These are phyloP conservation scores for Zizania latifolia DNA, from an alignment of 176 grass and related monocot genomes.

Conservation along the genomic window DNA sequence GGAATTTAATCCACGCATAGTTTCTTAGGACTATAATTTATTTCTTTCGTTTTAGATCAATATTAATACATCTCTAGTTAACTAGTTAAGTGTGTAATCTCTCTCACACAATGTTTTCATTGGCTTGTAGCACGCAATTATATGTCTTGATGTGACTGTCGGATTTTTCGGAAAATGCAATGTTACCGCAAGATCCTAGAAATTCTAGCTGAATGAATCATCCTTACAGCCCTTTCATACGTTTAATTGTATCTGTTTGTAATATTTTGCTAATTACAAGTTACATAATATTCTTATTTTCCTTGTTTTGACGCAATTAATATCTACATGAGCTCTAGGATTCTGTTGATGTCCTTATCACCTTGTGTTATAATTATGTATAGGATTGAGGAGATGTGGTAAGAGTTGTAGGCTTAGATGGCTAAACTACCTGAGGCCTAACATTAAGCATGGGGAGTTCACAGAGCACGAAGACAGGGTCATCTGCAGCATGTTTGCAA, in stretches of 20 bases:
- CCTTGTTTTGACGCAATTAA: not conserved
- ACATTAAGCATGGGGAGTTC: slow-evolving; percentile 93
- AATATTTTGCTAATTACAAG: not conserved
- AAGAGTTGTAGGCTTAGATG: slow-evolving; percentile 98
- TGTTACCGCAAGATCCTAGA: slow-evolving; percentile 3
- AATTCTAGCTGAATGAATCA: not conserved
- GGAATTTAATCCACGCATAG: no score
- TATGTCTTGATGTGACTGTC: not conserved
- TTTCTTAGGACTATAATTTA: not conserved
- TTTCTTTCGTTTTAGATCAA: not conserved
- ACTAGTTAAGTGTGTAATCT: not conserved
- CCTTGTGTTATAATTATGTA: not conserved
- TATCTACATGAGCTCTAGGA: not conserved
- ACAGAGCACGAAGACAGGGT: slow-evolving; percentile 74
- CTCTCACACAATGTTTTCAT: not conserved
- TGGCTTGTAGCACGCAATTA: not conserved
- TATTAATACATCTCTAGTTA: not conserved
- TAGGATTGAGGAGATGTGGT: slow-evolving; percentile 86
- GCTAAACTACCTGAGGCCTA: slow-evolving; percentile 92
- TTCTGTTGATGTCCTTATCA: not conserved
- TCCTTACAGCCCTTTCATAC: not conserved
- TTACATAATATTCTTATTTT: not conserved
- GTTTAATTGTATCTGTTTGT: not conserved
- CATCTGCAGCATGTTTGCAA: slow-evolving; percentile 73
- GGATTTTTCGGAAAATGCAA: not conserved